These are phyloP conservation scores for Parascedosporium putredinis DNA, from an alignment of 2,329 filamentous ascomycete genomes.

Conservation along the genomic window DNA sequence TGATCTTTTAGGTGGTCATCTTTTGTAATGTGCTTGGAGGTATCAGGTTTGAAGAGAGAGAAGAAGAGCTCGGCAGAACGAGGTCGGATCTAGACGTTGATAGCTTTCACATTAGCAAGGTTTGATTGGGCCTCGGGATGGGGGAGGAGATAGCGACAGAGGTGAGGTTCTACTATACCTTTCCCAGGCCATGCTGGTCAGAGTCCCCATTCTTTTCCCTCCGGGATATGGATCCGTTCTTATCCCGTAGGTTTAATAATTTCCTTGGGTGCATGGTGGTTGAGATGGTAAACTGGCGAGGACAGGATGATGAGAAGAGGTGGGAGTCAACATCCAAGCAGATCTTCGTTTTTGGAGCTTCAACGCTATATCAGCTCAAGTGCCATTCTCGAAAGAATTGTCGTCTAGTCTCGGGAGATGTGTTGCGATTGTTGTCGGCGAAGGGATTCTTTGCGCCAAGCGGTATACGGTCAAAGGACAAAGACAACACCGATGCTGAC, in stretches of 20 bases:
- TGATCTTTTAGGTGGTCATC: slow-evolving; percentile 36
- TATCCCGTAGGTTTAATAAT: slow-evolving; percentile 63
- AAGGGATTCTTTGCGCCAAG: too few relatives aligned
- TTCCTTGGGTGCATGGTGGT: slow-evolving; percentile 49
- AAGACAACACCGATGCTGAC: background rate
- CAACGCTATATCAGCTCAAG: background rate
- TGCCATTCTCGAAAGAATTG: background rate
- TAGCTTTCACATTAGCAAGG: background rate
- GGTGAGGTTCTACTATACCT: background rate
- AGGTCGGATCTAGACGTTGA: slow-evolving; percentile 33
- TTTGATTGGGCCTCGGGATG: background rate
- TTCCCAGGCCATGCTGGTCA: background rate
- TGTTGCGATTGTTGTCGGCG: too few relatives aligned
- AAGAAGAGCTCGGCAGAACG: slow-evolving; percentile 48
- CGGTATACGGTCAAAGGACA: too few relatives aligned
- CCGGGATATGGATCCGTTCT: slow-evolving; percentile 36
- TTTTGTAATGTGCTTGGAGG: slow-evolving; percentile 33
- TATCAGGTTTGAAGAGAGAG: slow-evolving; percentile 53
- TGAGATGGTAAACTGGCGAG: background rate
- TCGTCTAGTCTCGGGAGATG: background rate
- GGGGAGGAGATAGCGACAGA: background rate
- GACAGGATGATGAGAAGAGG: background rate
- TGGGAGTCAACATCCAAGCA: background rate
- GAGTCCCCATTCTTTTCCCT: slow-evolving; percentile 18
- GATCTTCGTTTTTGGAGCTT: background rate